These are phyloP conservation scores for Lepidium africanum DNA, from an alignment of 345 rosid genomes.

Conservation along the genomic window DNA sequence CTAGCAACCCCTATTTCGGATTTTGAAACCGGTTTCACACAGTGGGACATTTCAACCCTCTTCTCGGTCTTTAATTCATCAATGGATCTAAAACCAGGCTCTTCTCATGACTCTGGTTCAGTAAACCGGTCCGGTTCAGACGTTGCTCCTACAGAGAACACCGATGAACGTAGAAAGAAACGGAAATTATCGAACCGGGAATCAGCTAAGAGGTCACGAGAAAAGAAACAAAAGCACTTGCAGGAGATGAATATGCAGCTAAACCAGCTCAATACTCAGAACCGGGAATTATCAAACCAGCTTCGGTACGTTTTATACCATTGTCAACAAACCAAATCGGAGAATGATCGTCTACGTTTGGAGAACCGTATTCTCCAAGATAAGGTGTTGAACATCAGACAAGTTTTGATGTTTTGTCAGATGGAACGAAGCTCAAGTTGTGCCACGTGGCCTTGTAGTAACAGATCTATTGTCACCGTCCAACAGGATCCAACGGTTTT, in stretches of 20 bases:
- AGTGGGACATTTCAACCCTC: slow-evolving; percentile 45
- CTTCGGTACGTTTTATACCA: slow-evolving; percentile 39
- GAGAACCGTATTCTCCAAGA: slow-evolving; percentile 48
- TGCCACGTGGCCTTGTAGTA: slow-evolving; percentile 47
- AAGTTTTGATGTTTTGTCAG: slow-evolving; percentile 44
- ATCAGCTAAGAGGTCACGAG: slow-evolving; percentile 80
- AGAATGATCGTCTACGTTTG: slow-evolving; percentile 58
- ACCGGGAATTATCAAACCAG: slow-evolving; percentile 58
- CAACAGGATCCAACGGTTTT: slow-evolving; percentile 36
- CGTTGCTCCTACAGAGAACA: background rate
- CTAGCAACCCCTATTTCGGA: slow-evolving; percentile 30
- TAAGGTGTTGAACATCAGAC: slow-evolving; percentile 44
- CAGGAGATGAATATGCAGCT: slow-evolving; percentile 64
- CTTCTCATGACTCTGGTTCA: slow-evolving; percentile 20
- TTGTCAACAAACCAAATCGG: slow-evolving; percentile 33
- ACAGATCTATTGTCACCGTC: slow-evolving; percentile 7
- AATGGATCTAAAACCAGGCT: slow-evolving; percentile 24
- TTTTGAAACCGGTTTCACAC: slow-evolving; percentile 39
- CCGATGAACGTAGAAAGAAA: slow-evolving; percentile 55
- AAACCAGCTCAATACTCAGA: slow-evolving; percentile 61
- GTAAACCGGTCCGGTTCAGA: slow-evolving; percentile 17
- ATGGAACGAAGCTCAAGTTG: slow-evolving; percentile 34
- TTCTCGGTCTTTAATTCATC: slow-evolving; percentile 34
- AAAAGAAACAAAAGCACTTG: slow-evolving; percentile 74
- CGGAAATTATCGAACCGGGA: slow-evolving; percentile 90